Base-by-base conservation (phyloP, 2,329 filamentous ascomycete species). In the Parastagonospora avenae region DNA sequence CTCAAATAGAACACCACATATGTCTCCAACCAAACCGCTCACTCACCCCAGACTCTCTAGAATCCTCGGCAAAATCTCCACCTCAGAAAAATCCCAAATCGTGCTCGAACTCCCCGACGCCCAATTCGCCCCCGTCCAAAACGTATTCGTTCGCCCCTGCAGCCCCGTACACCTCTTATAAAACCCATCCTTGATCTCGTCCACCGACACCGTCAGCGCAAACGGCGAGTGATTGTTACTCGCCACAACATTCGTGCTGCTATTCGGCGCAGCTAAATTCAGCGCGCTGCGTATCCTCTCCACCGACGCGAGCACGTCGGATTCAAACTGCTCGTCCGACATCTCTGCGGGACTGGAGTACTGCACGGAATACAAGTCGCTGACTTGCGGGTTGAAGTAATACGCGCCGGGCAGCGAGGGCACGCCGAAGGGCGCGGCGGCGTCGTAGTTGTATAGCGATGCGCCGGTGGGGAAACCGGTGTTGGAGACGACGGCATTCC, bases 401-500 rank as follows among this genome's bases (percentile, higher is more conserved):
- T 63, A 59, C 9, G 42, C 53, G 0, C 27, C 27, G 15, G 62
- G 56, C 14, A 62, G 24, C 11, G 19, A 16, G 1, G 44, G 35
- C 5, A 52, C 8, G 32, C 53, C 1, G 64, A 67, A 3, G 52
- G 30, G 2, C 38, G 44, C 45, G 28, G 42, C 15, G 2, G 41
- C 19, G 8, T 42, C 44, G 12, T 72, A 70, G n/a, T 62, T 38
- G 28, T 73, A 55, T 5, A 42, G 40, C 10, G 14, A 5, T 1
- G 61, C 10, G 16, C 53, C 59, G 12, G 55, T 54, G 1, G 74
- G 66, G 4, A 79, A 41, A 1, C 74, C 74, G 2, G 74, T 76
- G 37, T 76, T 74, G 2, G 65, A 67, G 4, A 80, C 39, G 0
- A 80, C 41, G 4, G 56, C 64, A 3, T 67, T 70, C 54, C 75